Base-by-base conservation (phyloP, 1,284 basidiomycete species). In the Apiotrichum montevideense region DNA sequence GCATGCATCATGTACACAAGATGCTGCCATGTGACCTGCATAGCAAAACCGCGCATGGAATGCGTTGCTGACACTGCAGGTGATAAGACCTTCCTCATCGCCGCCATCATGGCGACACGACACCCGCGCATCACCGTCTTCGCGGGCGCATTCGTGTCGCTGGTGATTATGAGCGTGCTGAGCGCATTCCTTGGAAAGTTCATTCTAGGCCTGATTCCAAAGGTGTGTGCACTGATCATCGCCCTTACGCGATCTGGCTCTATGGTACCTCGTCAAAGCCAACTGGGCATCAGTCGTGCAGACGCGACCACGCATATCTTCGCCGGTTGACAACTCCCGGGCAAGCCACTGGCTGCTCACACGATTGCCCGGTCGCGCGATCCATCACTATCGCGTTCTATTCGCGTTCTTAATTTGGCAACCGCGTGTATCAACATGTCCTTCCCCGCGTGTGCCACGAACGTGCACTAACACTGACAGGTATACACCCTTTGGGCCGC, bases 51-150 rank as follows among this genome's bases (percentile, higher is more conserved):
- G 21, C 21, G 21, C 21, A 21, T 21, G 21, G 21, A 21, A 21
- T 21, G 21, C 21, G 21, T 39, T 13, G 37, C 37, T 39, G 37
- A 39, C 37, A 39, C 37, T 21, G 73, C 79, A 63, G 94, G 95
- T 47, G 96, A 98, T 85, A 98, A 98, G 78, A 98, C 95, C 0
- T 98, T 98, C 73, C 85, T 98, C 59, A 97, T 98, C 48, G 82
- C 95, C 29, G 96, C 95, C 56, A 94, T 99, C 66, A 87, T 99
- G 65, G 90, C 95, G 8, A 95, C 96, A 85, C 87, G 93, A 3
- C 92, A 97, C 71, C 85, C 90, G 0, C 85, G 92, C 11, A 69
- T 87, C 46, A 79, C 87, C 55, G 93, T 98, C 53, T 98, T 98
- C 72, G 80, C 82, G 1, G 95, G 95, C 48, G 93, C 94, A 1